These are phyloP conservation scores for Inonotus obliquus DNA, from an alignment of 1,284 basidiomycete species.

Conservation along the genomic window DNA sequence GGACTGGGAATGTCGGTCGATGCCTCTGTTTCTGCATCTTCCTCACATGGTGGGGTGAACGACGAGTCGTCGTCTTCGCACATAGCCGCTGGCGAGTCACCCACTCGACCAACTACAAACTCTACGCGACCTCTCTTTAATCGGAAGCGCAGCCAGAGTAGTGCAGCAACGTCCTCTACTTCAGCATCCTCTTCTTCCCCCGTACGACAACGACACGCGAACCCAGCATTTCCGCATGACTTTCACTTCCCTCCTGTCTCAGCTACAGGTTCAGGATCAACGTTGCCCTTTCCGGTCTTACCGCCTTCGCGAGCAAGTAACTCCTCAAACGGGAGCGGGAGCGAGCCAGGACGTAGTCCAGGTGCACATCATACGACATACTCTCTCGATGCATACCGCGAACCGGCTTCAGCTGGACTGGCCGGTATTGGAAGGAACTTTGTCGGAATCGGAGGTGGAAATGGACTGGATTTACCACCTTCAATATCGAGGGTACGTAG, in stretches of 20 bases:
- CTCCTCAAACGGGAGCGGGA: slow-evolving; percentile 9
- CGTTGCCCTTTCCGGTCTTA: slow-evolving; percentile 4
- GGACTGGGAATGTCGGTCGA: slow-evolving; percentile 10
- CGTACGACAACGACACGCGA: neutral
- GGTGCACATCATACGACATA: slow-evolving; percentile 17
- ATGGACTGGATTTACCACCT: slow-evolving; percentile 8
- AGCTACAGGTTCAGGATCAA: slow-evolving; percentile 11
- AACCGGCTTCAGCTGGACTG: slow-evolving; percentile 1
- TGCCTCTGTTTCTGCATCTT: slow-evolving; percentile 25
- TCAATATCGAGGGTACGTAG: slow-evolving; percentile 20
- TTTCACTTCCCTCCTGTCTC: slow-evolving; percentile 20
- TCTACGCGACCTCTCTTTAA: slow-evolving; percentile 1
- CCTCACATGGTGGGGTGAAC: slow-evolving; percentile 17
- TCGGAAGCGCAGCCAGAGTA: slow-evolving; percentile 18
- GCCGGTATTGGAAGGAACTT: neutral
- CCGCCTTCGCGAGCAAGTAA: slow-evolving; percentile 12
- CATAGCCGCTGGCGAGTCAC: slow-evolving; percentile 15
- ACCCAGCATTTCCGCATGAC: slow-evolving; percentile 14
- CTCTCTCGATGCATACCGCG: slow-evolving; percentile 16
- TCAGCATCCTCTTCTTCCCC: slow-evolving; percentile 8
- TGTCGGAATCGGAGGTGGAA: neutral
- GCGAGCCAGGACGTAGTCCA: slow-evolving; percentile 7
- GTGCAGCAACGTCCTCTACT: slow-evolving; percentile 16
- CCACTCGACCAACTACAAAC: neutral
- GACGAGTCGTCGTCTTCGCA: slow-evolving; percentile 13